Base-by-base conservation (phyloP, 179 eudicot species). In the Silene vulgaris region DNA sequence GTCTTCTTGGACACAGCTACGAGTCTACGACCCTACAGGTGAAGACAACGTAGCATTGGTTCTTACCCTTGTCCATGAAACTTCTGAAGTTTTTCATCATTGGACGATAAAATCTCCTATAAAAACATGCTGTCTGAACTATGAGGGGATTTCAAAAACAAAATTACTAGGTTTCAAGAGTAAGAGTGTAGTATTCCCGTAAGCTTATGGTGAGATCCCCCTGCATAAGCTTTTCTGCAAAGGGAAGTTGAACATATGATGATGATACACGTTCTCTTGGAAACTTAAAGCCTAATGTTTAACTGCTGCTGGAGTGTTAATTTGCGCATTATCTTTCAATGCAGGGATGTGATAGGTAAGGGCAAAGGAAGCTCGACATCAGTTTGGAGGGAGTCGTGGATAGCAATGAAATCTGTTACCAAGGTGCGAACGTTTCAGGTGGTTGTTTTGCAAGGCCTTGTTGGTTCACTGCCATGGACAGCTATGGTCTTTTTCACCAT, bases 381-480 rank as follows among this genome's bases (percentile, higher is more conserved):
- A 56, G 9, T 89, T 74, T 92, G 97, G 98, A 52, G 68, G 71
- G 95, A 94, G 81, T 94, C 96, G 0, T 85, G 86, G 90, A 65
- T 77, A 43, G 95, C 98, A 62, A 94, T 81, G 88, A 92, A 88
- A 84, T 67, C 87, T 40, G 91, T 95, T n/a, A 80, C 87, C n/a
- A 90, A 83, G 82, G 91, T 95, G 66, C 83, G 52, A 56, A 92
- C 97, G 11, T 90, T 95, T 86, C 97, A 88, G 86, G 83, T 95
- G 78, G 92, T 95, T 77, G 99, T 90, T 40, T 80, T 90, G 86
- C 97, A 95, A 80, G 97, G 99, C 66, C 87, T 95, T 56, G 91
- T 92, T 80, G 99, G 99, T 63, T 92, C 97, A 23, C 76, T 95
- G 17, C 99, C 99, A 26, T 95, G 97, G 97, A 90, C 99, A 73